These are phyloP conservation scores for Brasenia schreberi DNA, from an alignment of 164 flowering plant genomes.

Conservation along the genomic window DNA sequence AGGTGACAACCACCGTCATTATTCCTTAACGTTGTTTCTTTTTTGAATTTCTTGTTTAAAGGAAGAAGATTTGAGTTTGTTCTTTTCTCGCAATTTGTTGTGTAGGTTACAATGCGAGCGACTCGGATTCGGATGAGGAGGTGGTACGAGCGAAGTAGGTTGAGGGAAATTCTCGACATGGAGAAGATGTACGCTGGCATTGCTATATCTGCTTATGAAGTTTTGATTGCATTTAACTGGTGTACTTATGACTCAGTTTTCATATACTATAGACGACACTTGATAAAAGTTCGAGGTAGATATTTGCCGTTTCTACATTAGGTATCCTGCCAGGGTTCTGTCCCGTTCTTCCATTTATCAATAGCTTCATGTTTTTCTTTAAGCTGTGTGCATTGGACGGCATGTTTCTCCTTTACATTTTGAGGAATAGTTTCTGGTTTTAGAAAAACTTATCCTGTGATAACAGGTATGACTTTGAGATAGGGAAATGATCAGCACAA, in stretches of 20 bases:
- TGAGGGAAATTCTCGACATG: not conserved
- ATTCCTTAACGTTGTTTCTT: not conserved
- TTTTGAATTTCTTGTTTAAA: not conserved
- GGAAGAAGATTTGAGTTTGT: conserved; percentile 1
- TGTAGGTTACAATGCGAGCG: conserved; percentile 67
- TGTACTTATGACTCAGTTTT: not conserved
- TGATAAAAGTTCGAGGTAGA: no score
- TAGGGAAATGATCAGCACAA: not conserved
- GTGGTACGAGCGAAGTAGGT: not conserved
- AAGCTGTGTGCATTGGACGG: not conserved
- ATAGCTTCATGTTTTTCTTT: not conserved
- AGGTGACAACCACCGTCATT: conserved; percentile 15
- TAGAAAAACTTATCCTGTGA: not conserved
- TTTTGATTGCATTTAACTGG: no score
- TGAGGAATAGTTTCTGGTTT: not conserved
- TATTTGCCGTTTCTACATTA: not conserved
- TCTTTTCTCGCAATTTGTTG: conserved; percentile 1
- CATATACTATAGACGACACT: not conserved
- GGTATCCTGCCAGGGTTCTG: not conserved
- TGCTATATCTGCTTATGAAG: not conserved
- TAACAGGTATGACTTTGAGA: not conserved
- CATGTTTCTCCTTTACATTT: not conserved
- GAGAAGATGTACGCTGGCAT: not conserved
- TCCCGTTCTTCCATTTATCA: not conserved
- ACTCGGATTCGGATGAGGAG: conserved; percentile 60